phyloP scores from a whole-genome alignment of 345 rosid genomes.

The Gossypium bickii region DNA sequence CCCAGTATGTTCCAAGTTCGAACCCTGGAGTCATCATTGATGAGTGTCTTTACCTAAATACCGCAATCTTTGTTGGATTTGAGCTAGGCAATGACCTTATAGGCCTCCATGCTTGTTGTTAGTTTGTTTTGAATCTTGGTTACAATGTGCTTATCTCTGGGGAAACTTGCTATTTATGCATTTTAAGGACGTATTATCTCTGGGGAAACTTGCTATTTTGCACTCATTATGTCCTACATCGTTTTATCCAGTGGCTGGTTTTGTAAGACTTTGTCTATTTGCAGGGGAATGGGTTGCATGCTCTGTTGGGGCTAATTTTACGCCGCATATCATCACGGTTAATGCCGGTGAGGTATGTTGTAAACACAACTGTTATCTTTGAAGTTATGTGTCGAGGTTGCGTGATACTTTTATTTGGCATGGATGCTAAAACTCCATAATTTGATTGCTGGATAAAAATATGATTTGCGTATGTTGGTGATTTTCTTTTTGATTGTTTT shows the following conservation, averaged over 20 bases:
- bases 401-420: neutral
- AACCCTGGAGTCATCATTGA: too few relatives aligned
- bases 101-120: neutral
- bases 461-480: neutral
- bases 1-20: neutral
- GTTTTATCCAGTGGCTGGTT: constrained; percentile 16
- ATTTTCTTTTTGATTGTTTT: constrained; percentile 17
- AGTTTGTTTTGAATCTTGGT: neutral
- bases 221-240: neutral
- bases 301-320: constrained; percentile 87
- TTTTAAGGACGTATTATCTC: neutral
- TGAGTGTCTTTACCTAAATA: too few relatives aligned
- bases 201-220: neutral
- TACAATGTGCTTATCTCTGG: neutral
- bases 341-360: constrained; percentile 87
- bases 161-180: neutral
- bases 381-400: neutral
- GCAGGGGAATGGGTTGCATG: constrained; percentile 89
- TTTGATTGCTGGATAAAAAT: neutral
- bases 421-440: neutral
- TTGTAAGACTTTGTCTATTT: constrained; percentile 19
- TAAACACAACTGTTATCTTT: neutral
- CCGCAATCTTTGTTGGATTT: neutral
- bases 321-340: constrained; percentile 86
- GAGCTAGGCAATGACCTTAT: neutral